Evolutionary conservation across 2,329 filamentous ascomycete genomes (phyloP).

Genomic region (Ilyonectria destructans): DNA sequence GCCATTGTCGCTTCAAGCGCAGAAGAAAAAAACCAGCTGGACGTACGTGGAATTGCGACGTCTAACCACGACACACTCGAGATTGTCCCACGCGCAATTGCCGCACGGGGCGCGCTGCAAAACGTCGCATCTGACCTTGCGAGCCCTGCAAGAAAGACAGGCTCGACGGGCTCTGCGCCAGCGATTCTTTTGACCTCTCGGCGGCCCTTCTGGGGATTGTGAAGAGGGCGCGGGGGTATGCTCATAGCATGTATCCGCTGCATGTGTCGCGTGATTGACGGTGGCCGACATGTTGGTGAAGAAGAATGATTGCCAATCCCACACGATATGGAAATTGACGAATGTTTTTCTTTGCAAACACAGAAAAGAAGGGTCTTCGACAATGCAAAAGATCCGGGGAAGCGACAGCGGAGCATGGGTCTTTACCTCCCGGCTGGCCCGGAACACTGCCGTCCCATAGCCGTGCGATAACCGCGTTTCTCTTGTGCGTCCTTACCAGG

Average conservation of each 20-base stretch:
- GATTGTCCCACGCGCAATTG: constrained; percentile 85
- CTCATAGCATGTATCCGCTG: too few species aligned
- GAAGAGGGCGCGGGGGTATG: background rate
- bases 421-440: background rate
- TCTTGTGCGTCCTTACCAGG: background rate
- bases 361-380: background rate
- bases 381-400: background rate
- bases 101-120: constrained; percentile 89
- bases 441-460: background rate
- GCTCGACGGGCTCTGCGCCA: constrained; percentile 91
- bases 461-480: background rate
- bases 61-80: constrained; percentile 60
- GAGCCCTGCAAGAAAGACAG: constrained; percentile 87
- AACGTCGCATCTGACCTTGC: constrained; percentile 94
- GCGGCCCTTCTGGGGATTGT: background rate
- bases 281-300: background rate
- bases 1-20: background rate
- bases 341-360: background rate
- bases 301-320: background rate
- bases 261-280: background rate
- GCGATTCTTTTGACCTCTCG: constrained; percentile 59
- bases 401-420: too few species aligned
- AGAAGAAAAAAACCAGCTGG: background rate
- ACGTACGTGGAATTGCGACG: background rate
- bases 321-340: background rate